Evolutionary conservation across 2,329 filamentous ascomycete species (phyloP), one percentile per base, ranked within the genome.

Genomic region (Penicillium sp.): DNA sequence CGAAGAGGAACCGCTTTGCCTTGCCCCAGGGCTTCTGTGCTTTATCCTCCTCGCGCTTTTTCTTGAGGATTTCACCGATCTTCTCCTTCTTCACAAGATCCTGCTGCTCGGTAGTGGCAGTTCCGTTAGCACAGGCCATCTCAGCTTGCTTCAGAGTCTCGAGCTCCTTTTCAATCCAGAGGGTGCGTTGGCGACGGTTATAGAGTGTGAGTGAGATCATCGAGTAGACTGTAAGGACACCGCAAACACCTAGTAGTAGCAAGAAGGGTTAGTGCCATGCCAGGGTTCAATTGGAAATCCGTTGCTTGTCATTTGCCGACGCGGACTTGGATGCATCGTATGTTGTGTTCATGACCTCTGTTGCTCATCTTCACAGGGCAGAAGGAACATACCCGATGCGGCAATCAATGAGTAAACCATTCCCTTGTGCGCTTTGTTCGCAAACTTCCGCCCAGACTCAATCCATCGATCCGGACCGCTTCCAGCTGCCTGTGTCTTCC

Each of bases 171-270:
- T 85, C 79, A 58, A 85, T 79, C 77, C 80, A 89, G 58, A 87
- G 82, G 35, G 78, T 78, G 53, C 81, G 78, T 75, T 87, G 85
- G 55, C 81, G 78, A 51, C 86, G 81, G 70, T 88, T 89, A 74
- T 88, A 85, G 56, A 86, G 72, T 54, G 88, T 78, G 77, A 89
- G 82, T 65, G 87, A 85, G 56, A 82, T 79, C 60, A 86, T 79
- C 9, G 85, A 84, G 68, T 87, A 86, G 36, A 83, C 78, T 35
- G 84, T 84, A 41, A 87, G 79, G 39, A 81, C 80, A 62, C 79
- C 82, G 47, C 81, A 79, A 57, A 87, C 74, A 55, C 84, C 85
- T 82, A 55, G n/a, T 47, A 50, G 44, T 55, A 46, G 11, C 26
- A 29, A 39, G 1, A 43, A 44, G 35, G 14, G 51, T 53, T 14